phyloP scores from a whole-genome alignment of 176 grass and related monocot species.

The Saccharum officinarum region DNA sequence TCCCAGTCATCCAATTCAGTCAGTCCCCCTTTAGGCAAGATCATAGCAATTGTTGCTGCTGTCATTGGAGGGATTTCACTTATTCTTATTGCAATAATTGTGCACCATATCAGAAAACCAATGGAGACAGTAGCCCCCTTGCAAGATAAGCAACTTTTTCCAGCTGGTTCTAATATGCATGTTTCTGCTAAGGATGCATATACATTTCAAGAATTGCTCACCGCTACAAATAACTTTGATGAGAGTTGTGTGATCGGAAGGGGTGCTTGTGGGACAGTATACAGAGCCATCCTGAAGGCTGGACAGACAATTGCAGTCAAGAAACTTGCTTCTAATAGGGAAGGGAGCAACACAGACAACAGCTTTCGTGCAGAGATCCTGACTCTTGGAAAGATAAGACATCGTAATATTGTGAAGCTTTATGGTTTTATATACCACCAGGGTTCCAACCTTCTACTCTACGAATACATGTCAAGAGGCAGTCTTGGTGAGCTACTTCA shows the following conservation, averaged over 20 bases:
- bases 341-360: constrained; percentile 90
- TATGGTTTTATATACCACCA: constrained; percentile 92
- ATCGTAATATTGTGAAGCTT: constrained; percentile 97
- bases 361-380: constrained; percentile 94
- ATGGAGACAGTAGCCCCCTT: constrained; percentile 81
- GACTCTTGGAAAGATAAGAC: constrained; percentile 98
- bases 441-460: constrained; percentile 93
- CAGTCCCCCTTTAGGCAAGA: constrained; percentile 58
- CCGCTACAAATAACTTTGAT: constrained; percentile 91
- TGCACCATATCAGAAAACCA: constrained; percentile 90
- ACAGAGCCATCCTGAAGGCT: constrained; percentile 72
- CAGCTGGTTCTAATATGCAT: constrained; percentile 52
- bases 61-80: constrained; percentile 88
- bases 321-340: constrained; percentile 89
- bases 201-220: constrained; percentile 84
- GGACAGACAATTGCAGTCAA: constrained; percentile 85
- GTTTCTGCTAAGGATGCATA: constrained; percentile 74
- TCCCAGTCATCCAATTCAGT: constrained; percentile 37
- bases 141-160: constrained; percentile 72
- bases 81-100: constrained; percentile 83
- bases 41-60: constrained; percentile 90
- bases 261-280: constrained; percentile 92
- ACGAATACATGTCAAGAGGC: constrained; percentile 93
- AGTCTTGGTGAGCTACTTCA: constrained; percentile 97
- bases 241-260: constrained; percentile 76